Base-by-base conservation (phyloP, 352 stramenopile genomes). In the Globisporangium iwayamae region DNA sequence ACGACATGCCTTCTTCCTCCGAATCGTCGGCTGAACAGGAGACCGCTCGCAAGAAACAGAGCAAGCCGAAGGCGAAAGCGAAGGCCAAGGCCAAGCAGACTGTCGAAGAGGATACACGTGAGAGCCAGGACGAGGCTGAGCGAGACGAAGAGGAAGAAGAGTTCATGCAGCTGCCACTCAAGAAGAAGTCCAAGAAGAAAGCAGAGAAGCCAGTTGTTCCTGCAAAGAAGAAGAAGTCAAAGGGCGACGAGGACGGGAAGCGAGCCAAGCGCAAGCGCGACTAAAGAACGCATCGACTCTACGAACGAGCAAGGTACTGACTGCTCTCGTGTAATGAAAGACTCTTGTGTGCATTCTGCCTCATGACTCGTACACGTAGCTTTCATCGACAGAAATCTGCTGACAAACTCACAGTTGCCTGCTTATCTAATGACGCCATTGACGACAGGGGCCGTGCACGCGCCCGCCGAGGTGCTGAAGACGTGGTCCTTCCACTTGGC, bases 401-500 rank as follows among this genome's bases (percentile, higher is more conserved):
- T 14, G 11, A 41, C 36, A 41, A 41, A 18, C 25, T 14, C 51
- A 36, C 32, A 5, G 32, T 16, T 11, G 41, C 8, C 28, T 45
- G 45, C 66, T 81, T 89, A 91, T 87, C 83, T 72, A 70, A 96
- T 91, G 68, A 92, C 72, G 18, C 75, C 87, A 69, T 91, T 93
- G 47, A 60, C 56, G 34, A 96, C 73, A 14, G 81, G 78, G 0
- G 87, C 83, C 59, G 76, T 89, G 74, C 87, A 96, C 6, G 87
- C 63, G 18, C 87, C 87, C 1, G 80, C 83, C 6, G 81, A 91
- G 50, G 87, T 96, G 36, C 58, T 55, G 65, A 96, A 92, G 22
- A 78, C 75, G 70, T 94, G 76, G 36, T 88, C 81, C 69, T 93
- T 90, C 85, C 85, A 96, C 71, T 85, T 93, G 62, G 87, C 87